Base-by-base conservation (phyloP, 257 asterid species). In the Solanum ossicruentum region DNA sequence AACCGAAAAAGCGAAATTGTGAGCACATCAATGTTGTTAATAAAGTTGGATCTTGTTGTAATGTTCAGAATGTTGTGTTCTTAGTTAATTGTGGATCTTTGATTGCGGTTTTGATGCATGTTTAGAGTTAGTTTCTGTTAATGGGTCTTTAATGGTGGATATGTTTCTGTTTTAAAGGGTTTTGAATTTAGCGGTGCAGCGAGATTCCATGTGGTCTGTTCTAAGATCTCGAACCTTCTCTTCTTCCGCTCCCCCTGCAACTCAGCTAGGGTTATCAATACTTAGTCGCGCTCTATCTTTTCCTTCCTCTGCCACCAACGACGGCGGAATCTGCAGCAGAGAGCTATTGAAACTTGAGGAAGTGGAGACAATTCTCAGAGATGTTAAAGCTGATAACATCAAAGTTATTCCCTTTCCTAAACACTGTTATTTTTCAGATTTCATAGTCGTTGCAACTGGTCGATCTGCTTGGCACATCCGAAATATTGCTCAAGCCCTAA, bases 391-490 rank as follows among this genome's bases (percentile, higher is more conserved):
- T 7, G 98, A 93, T 86, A 92, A 95, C 63, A 94, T 95, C 61
- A 85, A 78, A 80, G 95, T 96, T 43, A 80, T 96, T 20, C 92
- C 89, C 21, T 90, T 95, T 18, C 94, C 95, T 16, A 88, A 88
- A 54, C 91, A 90, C 75, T 91, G 86, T 72, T 94, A 96, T 84
- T 93, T 91, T 85, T 90, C 96, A 36, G 99, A 96, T 89, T 91
- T 89, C 90, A 92, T 95, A 94, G 96, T 96, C 69, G 82, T 96
- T 84, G 98, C 98, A 88, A 92, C 99, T 3, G 98, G 97, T 51
- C 92, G 97, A 55, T 96, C 99, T 12, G 92, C 96, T 55, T 96
- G 99, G 99, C 99, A 96, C 86, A 98, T 94, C 18, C 95, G 98
- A 41, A 96, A 96, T 45, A 96, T 96, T 85, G 93, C 97, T 87